Evolutionary conservation across 306 rosid genomes (phyloP), one percentile per base, ranked within the genome.

Genomic region (Canavalia gladiata): DNA sequence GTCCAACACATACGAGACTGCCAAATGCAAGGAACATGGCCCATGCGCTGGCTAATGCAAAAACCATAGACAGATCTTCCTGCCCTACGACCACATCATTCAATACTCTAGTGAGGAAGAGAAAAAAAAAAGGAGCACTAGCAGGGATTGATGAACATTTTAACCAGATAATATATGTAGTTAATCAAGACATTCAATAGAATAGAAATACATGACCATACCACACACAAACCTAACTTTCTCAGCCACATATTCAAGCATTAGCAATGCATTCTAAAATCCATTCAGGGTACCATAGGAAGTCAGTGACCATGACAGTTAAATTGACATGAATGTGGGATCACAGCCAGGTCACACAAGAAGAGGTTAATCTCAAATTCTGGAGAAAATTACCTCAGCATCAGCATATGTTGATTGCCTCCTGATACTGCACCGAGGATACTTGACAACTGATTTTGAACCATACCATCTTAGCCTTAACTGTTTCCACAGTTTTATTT

Each of bases 61-160:
- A 86, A 87, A 81, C 97, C 98, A 90, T 95, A 55, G 99, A 91
- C 72, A 86, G 59, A 82, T 95, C 99, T 89, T 87, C 97, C 99
- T 95, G 99, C 97, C 98, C 98, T 95, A 95, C 99, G 90, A 83
- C 90, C 99, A 90, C 84, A 90, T 84, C 95, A 87, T 81, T 87
- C 90, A 90, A 89, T 90, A 89, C 85, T 88, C 83, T 86, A 88
- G 86, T 25, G 82, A 78, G 80, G 88, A 74, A 83, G 34, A 1
- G 46, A 35, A 71, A 57, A 35, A 2, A n/a, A 2, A 69, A 57
- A 54, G 9, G 10, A 55, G 28, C 67, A 33, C 8, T 18, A 45
- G 46, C n/a, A 37, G 12, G 6, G 11, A 37, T 39, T 13, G 39
- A 37, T 54, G 59, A 83, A 58, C 68, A 87, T 54, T 71, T 51